phyloP scores from a whole-genome alignment of 164 flowering plant species.

The Magnolia sinica region DNA sequence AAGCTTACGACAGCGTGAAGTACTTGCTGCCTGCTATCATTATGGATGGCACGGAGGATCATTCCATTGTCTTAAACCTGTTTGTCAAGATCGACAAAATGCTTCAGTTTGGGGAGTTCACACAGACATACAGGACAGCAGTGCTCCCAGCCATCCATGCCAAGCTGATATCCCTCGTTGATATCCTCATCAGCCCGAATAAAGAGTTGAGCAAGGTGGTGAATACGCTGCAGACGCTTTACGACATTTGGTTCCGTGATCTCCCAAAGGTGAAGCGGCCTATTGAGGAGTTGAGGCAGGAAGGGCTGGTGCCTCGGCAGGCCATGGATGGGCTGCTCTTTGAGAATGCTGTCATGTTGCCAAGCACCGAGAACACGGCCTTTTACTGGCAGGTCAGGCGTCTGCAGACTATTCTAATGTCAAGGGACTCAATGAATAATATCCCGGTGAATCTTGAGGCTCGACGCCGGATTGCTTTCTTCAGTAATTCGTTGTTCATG shows the following conservation, averaged over 20 bases:
- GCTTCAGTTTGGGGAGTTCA: conserved; percentile 46
- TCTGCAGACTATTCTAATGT: conserved; percentile 59
- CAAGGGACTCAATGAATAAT: conserved; percentile 78
- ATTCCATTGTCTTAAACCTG: conserved; percentile 44
- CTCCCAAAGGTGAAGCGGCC: conserved; percentile 52
- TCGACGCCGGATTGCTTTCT: conserved; percentile 76
- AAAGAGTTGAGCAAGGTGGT: conserved; percentile 48
- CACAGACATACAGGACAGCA: conserved; percentile 38
- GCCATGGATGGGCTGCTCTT: conserved; percentile 47
- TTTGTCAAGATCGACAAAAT: conserved; percentile 53
- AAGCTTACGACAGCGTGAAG: conserved; percentile 76
- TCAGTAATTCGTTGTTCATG: conserved; percentile 92
- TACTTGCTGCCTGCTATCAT: conserved; percentile 51
- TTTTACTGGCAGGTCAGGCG: conserved; percentile 69
- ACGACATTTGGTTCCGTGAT: conserved; percentile 61
- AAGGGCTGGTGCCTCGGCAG: conserved; percentile 48
- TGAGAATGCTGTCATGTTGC: conserved; percentile 66
- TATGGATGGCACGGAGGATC: conserved; percentile 52
- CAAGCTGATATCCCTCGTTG: conserved; percentile 52
- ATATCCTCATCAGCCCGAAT: conserved; percentile 43
- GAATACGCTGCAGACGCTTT: conserved; percentile 69
- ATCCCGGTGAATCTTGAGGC: conserved; percentile 84
- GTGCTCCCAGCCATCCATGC: conserved; percentile 50
- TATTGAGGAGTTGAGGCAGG: conserved; percentile 36
- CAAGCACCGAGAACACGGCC: conserved; percentile 38